These are phyloP conservation scores for Rhizopus microsporus DNA, from an alignment of 371 early-diverging fungal species.

Conservation along the genomic window DNA sequence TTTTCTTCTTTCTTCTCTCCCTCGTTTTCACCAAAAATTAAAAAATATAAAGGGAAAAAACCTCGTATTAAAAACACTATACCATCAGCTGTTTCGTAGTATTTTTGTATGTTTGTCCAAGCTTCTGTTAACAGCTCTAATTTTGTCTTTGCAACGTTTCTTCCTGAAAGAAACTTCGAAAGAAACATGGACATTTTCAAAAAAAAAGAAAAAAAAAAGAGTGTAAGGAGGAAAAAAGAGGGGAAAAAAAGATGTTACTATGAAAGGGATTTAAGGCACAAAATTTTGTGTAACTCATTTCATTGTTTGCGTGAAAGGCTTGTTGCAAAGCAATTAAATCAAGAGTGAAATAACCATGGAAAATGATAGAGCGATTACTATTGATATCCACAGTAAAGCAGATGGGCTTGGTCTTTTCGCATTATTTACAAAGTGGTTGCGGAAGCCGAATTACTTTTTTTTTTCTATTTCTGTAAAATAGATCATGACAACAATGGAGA, in stretches of 20 bases:
- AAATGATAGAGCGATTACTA: too few relatives aligned
- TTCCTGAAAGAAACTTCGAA: constrained; percentile 50
- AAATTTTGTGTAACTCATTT: background rate
- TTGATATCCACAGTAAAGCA: too few relatives aligned
- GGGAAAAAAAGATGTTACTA: constrained; percentile 10
- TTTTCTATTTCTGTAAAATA: background rate
- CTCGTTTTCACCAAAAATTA: background rate
- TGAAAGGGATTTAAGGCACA: constrained; percentile 10
- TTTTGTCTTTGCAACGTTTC: constrained; percentile 48
- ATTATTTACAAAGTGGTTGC: background rate
- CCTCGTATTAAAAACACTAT: constrained; percentile 16
- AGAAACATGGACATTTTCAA: constrained; percentile 45
- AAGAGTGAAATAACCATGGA: too few relatives aligned
- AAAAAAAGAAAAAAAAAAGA: constrained; percentile 3
- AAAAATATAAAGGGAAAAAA: constrained; percentile 13
- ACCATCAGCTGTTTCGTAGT: constrained; percentile 54
- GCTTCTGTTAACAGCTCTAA: constrained; percentile 46
- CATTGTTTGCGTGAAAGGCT: background rate
- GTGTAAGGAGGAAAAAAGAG: constrained; percentile 3
- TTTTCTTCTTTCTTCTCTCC: background rate
- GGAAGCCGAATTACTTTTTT: background rate
- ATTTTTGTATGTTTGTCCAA: constrained; percentile 52
- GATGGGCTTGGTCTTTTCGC: too few relatives aligned
- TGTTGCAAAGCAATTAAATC: too few relatives aligned
- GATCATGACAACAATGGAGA: background rate